phyloP scores from a whole-genome alignment of 1,139 yeast genomes.

The Diutina scorzettiae region DNA sequence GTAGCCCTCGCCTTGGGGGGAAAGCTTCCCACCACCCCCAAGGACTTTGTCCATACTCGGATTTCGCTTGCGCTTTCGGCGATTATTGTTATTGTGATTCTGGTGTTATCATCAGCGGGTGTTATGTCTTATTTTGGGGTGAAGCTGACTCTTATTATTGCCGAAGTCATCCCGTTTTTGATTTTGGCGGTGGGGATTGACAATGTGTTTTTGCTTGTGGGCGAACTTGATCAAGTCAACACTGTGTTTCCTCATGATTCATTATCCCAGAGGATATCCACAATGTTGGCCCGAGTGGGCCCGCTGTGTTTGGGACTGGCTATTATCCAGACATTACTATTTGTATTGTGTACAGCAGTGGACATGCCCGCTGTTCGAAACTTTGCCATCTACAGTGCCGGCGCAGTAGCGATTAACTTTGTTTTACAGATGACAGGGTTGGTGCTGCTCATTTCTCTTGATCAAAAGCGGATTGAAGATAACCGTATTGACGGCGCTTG shows the following conservation, averaged over 20 bases:
- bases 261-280: constrained; percentile 42
- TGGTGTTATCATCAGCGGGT: constrained; percentile 77
- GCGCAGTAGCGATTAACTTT: constrained; percentile 71
- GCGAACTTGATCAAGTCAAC: constrained; percentile 54
- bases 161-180: constrained; percentile 93
- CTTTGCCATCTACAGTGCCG: constrained; percentile 84
- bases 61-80: constrained; percentile 74
- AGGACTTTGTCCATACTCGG: constrained; percentile 44
- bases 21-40: constrained; percentile 19
- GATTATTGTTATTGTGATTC: constrained; percentile 63
- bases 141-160: constrained; percentile 82
- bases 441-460: constrained; percentile 58
- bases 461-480: constrained; percentile 49
- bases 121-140: constrained; percentile 63
- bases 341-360: constrained; percentile 67
- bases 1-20: constrained; percentile 55
- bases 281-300: constrained; percentile 62
- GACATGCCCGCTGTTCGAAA: constrained; percentile 93
- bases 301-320: constrained; percentile 81
- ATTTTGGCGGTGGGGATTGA: constrained; percentile 93
- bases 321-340: constrained; percentile 63
- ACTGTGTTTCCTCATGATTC: constrained; percentile 17
- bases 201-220: constrained; percentile 76
- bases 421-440: constrained; percentile 73
- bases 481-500: constrained; percentile 44